Base-by-base conservation (phyloP, 805 yeast genomes). In the Starmera dryadoides region DNA sequence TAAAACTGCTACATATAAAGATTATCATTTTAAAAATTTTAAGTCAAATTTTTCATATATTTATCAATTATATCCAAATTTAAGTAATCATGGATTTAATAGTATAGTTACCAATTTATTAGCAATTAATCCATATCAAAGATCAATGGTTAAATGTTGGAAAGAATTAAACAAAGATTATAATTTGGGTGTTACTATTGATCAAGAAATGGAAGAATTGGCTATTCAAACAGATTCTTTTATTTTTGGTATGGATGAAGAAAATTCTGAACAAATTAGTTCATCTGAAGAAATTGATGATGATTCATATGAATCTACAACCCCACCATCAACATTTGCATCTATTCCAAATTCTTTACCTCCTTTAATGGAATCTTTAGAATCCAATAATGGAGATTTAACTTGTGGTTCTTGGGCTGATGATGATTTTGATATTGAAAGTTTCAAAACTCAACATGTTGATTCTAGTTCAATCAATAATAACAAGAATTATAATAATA, bases 41-140 rank as follows among this genome's bases (percentile, higher is more conserved):
- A 77, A 80, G 14, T 68, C 76, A 26, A 74, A 79, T 49, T 69
- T 91, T 35, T 87, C 80, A 53, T 73, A 81, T 3, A 63, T 86
- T 32, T 82, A 80, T 56, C 88, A 82, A 56, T 75, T 83, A 42
- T 86, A 82, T 59, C 86, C 91, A 29, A 66, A 81, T 10, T 72
- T 86, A 74, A 74, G 86, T 30, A 71, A 71, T 35, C 91, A 82
- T 48, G 72, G 85, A 45, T 85, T 81, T 57, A 72, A 78, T 63
- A 86, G 33, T 69, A 68, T 54, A 63, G 79, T 49, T 61, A 80
- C 43, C 75, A 86, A 37, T 64, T 81, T 45, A 81, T 79, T 63
- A 85, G 93, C 12, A 67, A 63, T 38, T 75, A 84, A 62, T 71
- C 95, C 56, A 73, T 71, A 45, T 55, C 81, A 44, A 55, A 61